Base-by-base conservation (phyloP, 2,329 filamentous ascomycete genomes). In the Aureobasidium mangrovei region DNA sequence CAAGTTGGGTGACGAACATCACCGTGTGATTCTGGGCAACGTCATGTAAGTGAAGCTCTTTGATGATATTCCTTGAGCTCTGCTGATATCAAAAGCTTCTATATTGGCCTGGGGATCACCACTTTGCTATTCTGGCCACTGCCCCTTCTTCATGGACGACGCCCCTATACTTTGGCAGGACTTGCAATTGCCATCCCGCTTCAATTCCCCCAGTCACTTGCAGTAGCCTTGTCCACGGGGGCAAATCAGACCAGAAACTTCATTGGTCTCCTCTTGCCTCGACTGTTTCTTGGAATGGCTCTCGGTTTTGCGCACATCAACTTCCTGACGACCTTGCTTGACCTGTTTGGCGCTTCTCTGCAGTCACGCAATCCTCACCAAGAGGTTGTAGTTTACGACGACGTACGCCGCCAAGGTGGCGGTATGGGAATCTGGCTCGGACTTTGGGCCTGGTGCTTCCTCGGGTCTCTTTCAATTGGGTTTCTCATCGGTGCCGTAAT, bases 361-460 rank as follows among this genome's bases (percentile, higher is more conserved):
- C 86, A 88, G 76, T 86, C 83, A 62, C 74, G 76, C 39, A 81
- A 82, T 46, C 85, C 86, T 2, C 85, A 89, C 62, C 83, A 88
- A 68, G 86, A 88, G 63, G 70, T 85, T 24, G 82, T 85, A 1
- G 77, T 84, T 55, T 70, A 77, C 9, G 80, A 80, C 60, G 86
- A 90, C 66, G 79, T 86, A 18, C 79, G 86, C 53, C 76, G 86
- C 39, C 84, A 89, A 63, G 87, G 87, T 6, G 85, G 86, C 9
- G 86, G 87, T 0, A 83, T 90, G 72, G 87, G 87, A 0, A 72
- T 86, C n/a, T 91, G 86, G 87, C 74, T 89, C 7, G 84, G 85
- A 1, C 75, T 86, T 53, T 90, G 86, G 85, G 83, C 84, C 0
- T 91, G 84, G 81, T 87, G 84, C 64, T 86, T 81, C 68, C 81